Base-by-base conservation (phyloP, 2,329 filamentous ascomycete genomes). In the Botrytis aclada region DNA sequence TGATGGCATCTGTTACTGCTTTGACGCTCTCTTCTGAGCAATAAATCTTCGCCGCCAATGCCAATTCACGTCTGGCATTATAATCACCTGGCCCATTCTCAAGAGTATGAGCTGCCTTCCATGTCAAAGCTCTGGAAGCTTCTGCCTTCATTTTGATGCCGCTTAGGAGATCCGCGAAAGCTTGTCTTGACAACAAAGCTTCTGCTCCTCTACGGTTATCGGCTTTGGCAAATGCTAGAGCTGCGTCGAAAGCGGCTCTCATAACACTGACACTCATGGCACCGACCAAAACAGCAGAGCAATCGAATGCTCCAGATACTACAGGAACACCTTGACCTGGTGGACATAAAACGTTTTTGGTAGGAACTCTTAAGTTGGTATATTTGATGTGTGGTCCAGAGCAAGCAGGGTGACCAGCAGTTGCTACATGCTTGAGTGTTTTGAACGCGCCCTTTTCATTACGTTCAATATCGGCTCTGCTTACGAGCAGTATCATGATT, bases 261-360 rank as follows among this genome's bases (percentile, higher is more conserved):
- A 87, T 87, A 58, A 88, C 80, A 3, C 86, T 85, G 0, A 86
- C 85, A 16, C 82, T 82, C 84, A 89, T 88, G 3, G 86, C 86
- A 2, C 86, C 86, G 0, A 88, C 86, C 0, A 89, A 80, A 1
- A 84, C 83, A 1, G 86, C 86, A 32, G 71, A 71, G 29, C 70
- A 70, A 6, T 73, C 75, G 32, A 78, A 88, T 86, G 0, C 83
- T 81, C 32, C 78, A 76, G 83, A 82, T 1, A 86, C 83, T 4
- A 87, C 74, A 18, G 81, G 76, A 0, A 83, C 83, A 3, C 83
- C 86, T 43, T 81, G 77, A 3, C 84, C 85, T 0, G 84, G 84
- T 3, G 80, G 75, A 29, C 82, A 84, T 14, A 88, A 83, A 0
- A 87, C 78, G 66, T 88, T 85, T 69, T 82, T 80, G 1, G 77